These are phyloP conservation scores for Phytophthora palmivora DNA, from an alignment of 352 stramenopile species.

Conservation along the genomic window DNA sequence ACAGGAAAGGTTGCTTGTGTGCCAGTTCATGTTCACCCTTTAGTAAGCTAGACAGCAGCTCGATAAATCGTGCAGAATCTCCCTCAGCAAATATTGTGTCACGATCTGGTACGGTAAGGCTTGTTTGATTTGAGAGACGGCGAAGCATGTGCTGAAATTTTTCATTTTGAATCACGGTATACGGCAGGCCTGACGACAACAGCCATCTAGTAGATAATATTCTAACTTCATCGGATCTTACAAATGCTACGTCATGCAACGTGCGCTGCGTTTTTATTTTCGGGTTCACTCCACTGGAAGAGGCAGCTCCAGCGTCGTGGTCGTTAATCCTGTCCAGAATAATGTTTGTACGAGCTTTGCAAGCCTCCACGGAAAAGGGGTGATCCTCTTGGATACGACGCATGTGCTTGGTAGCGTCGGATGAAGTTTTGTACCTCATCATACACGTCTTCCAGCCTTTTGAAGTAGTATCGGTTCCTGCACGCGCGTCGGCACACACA, in stretches of 20 bases:
- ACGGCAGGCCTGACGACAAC: neutral
- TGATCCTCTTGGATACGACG: neutral
- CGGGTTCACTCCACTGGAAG: neutral
- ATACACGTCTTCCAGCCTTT: neutral
- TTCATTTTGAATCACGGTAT: conserved; percentile 1
- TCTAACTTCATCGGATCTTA: neutral
- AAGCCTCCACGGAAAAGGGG: neutral
- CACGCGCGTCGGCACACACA: too few relatives aligned
- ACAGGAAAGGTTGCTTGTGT: neutral
- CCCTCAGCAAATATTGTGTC: neutral
- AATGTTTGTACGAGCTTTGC: too few relatives aligned
- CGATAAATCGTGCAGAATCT: neutral
- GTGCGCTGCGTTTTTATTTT: conserved; percentile 8
- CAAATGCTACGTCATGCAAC: neutral
- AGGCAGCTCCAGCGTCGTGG: neutral
- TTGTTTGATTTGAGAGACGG: neutral
- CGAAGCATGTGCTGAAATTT: neutral
- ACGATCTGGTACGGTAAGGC: neutral
- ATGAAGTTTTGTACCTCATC: neutral
- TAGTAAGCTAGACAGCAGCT: neutral
- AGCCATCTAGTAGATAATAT: neutral
- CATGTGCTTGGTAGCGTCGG: conserved; percentile 6
- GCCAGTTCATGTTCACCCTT: neutral
- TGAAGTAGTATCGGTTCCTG: neutral
- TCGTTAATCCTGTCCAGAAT: neutral